These are phyloP conservation scores for Ogataea pignaliae DNA, from an alignment of 805 yeast species.

Conservation along the genomic window DNA sequence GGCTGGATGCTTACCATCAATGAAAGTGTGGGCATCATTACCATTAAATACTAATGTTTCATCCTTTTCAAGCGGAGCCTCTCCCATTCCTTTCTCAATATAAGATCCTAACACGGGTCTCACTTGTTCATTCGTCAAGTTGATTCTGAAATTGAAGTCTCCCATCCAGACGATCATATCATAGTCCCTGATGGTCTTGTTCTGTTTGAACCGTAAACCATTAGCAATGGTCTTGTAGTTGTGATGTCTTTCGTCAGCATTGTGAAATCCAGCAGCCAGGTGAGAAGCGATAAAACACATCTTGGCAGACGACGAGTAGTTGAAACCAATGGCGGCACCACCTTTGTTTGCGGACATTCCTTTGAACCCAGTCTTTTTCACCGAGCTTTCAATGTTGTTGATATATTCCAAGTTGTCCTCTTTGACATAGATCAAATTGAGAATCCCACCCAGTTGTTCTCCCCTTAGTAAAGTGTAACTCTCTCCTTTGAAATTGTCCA, in stretches of 20 bases:
- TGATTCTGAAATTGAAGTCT: conserved; percentile 85
- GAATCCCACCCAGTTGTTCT: conserved; percentile 83
- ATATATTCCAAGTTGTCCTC: conserved; percentile 48
- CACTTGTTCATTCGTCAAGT: conserved; percentile 67
- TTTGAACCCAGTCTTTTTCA: conserved; percentile 89
- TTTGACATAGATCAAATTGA: conserved; percentile 63
- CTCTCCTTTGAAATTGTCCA: conserved; percentile 36
- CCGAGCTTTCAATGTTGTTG: conserved; percentile 60
- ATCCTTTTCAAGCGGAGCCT: background rate
- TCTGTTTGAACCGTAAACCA: conserved; percentile 60
- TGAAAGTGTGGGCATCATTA: background rate
- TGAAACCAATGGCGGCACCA: conserved; percentile 53
- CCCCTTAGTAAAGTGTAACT: conserved; percentile 52
- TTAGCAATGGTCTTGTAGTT: conserved; percentile 77
- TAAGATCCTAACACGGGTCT: conserved; percentile 30
- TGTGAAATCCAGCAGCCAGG: conserved; percentile 87
- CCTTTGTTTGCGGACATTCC: conserved; percentile 75
- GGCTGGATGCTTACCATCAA: background rate
- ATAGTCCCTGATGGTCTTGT: conserved; percentile 62
- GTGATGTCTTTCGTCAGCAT: conserved; percentile 77
- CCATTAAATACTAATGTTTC: conserved; percentile 8
- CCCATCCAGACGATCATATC: conserved; percentile 89
- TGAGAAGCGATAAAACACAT: conserved; percentile 83
- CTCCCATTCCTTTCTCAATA: background rate
- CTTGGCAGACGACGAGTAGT: conserved; percentile 49